These are phyloP conservation scores for Leccinum truebloodii DNA, from an alignment of 768 basidiomycete genomes.

Conservation along the genomic window DNA sequence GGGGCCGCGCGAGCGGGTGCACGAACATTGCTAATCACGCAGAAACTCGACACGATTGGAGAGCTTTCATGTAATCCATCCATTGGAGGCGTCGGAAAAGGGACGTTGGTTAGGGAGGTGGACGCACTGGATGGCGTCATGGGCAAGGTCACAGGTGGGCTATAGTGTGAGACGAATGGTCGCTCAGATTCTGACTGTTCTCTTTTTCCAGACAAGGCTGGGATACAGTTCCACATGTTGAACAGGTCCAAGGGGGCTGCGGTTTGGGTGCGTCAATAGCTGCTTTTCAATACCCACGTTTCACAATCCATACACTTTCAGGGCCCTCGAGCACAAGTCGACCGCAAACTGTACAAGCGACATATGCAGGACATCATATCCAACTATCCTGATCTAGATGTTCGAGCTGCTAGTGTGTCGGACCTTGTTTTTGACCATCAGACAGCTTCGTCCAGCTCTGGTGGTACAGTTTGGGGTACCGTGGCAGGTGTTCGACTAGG, in stretches of 20 bases:
- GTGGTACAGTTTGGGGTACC: slow-evolving; percentile 45
- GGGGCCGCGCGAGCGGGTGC: slow-evolving; percentile 85
- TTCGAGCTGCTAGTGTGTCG: slow-evolving; percentile 74
- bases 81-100: slow-evolving; percentile 91
- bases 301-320: slow-evolving; percentile 28
- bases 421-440: slow-evolving; percentile 68
- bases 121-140: slow-evolving; percentile 90
- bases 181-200: neutral
- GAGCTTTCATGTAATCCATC: slow-evolving; percentile 90
- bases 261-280: slow-evolving; percentile 66
- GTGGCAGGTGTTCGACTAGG: slow-evolving; percentile 71
- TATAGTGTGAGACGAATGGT: neutral
- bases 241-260: slow-evolving; percentile 87
- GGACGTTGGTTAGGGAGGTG: slow-evolving; percentile 86
- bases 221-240: slow-evolving; percentile 85
- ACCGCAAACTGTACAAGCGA: slow-evolving; percentile 78
- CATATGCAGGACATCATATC: slow-evolving; percentile 74
- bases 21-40: slow-evolving; percentile 77
- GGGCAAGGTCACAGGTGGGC: slow-evolving; percentile 76
- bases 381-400: slow-evolving; percentile 66
- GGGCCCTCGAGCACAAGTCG: slow-evolving; percentile 90
- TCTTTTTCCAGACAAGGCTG: slow-evolving; percentile 68
- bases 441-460: slow-evolving; percentile 25
- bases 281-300: neutral
- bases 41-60: slow-evolving; percentile 78